phyloP scores from a whole-genome alignment of 352 stramenopile genomes.

The Phytophthora litchii region DNA sequence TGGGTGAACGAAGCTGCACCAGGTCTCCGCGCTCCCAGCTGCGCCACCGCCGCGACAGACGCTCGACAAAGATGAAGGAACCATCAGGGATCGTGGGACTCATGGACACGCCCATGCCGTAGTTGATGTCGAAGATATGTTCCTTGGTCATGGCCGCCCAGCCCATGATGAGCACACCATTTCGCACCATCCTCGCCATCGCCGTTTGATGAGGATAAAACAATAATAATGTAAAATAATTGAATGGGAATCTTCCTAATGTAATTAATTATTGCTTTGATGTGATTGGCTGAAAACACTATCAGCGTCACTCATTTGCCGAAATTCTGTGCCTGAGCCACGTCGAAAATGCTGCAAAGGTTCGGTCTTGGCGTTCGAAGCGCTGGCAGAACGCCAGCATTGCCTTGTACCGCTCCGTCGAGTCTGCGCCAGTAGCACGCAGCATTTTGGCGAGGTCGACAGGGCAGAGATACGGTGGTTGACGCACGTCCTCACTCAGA shows the following conservation, averaged over 20 bases:
- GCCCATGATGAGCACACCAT: conserved; percentile 60
- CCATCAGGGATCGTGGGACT: conserved; percentile 77
- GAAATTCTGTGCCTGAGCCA: conserved; percentile 21
- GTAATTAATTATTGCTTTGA: too few species aligned
- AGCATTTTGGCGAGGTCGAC: conserved; percentile 27
- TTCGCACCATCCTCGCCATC: conserved; percentile 37
- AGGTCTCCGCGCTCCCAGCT: conserved; percentile 76
- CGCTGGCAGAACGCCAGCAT: conserved; percentile 20
- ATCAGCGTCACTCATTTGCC: too few species aligned
- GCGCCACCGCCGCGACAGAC: conserved; percentile 70
- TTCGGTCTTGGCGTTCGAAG: conserved; percentile 18
- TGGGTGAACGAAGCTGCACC: conserved; percentile 84
- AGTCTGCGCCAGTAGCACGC: conserved; percentile 16
- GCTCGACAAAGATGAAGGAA: conserved; percentile 85
- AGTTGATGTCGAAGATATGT: conserved; percentile 79
- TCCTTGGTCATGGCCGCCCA: conserved; percentile 71
- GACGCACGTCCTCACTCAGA: conserved; percentile 26
- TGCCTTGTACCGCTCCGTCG: conserved; percentile 17
- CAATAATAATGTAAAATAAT: too few species aligned
- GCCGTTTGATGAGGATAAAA: too few species aligned
- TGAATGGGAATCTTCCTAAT: too few species aligned
- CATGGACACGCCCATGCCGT: conserved; percentile 89
- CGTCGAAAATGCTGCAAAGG: conserved; percentile 21
- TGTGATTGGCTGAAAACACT: conserved; percentile 1
- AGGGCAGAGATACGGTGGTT: conserved; percentile 29